phyloP scores from a whole-genome alignment of 306 rosid genomes.

The Malus sieversii region DNA sequence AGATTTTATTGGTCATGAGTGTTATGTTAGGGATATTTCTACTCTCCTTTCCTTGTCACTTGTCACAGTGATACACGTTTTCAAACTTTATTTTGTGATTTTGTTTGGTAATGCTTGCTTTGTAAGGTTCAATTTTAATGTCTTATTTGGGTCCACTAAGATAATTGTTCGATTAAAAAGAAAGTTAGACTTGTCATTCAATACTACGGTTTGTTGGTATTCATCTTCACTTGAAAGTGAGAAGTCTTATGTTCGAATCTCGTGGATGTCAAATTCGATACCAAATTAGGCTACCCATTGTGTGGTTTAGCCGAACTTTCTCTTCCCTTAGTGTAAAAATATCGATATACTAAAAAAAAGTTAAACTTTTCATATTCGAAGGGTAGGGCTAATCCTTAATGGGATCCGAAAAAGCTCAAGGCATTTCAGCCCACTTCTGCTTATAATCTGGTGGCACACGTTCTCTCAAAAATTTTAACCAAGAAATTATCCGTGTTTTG shows the following conservation, averaged over 20 bases:
- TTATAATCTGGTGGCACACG: accelerated
- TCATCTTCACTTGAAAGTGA: too few species aligned
- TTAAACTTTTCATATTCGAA: too few species aligned
- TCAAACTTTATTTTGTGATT: not conserved
- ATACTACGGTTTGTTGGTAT: too few species aligned
- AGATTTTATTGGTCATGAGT: not conserved
- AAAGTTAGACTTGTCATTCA: not conserved
- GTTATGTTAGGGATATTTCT: not conserved
- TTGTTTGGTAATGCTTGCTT: not conserved
- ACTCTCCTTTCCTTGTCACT: not conserved
- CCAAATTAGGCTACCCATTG: too few species aligned
- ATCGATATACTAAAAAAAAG: too few species aligned
- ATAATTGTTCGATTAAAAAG: not conserved
- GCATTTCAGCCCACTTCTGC: too few species aligned
- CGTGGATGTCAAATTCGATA: too few species aligned
- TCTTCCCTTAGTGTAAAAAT: accelerated
- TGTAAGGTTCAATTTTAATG: not conserved
- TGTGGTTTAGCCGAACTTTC: accelerated
- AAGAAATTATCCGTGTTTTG: too few species aligned
- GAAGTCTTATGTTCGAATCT: too few species aligned
- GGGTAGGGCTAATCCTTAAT: too few species aligned
- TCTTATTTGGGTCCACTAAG: not conserved
- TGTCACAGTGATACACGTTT: not conserved
- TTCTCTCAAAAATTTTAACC: too few species aligned
- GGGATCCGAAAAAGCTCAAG: too few species aligned